A percentile compares a stretch with the other conserved stretches of the same genome.
Evolutionary conservation across 2,329 filamentous ascomycete species (phyloP).

Genomic region (Paramyrothecium sp.): DNA sequence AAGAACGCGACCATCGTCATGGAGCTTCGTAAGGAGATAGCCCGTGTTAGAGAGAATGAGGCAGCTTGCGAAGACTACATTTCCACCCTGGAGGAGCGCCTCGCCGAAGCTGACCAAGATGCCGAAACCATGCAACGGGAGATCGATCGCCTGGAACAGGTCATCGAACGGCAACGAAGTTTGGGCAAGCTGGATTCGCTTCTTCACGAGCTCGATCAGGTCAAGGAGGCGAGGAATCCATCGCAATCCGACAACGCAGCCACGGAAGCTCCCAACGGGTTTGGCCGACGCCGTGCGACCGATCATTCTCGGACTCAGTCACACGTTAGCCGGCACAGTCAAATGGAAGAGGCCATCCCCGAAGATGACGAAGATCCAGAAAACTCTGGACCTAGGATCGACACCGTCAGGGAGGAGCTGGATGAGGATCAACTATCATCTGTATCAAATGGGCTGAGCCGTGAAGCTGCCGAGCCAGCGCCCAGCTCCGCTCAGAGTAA

Average conservation of each 20-base stretch:
- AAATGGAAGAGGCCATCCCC: slow-evolving; percentile 53
- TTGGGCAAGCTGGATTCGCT: slow-evolving; percentile 92
- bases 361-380: slow-evolving; percentile 49
- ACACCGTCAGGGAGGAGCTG: slow-evolving; percentile 31
- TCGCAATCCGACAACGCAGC: slow-evolving; percentile 21
- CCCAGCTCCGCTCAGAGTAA: slow-evolving; percentile 77
- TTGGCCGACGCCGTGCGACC: slow-evolving; percentile 39
- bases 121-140: slow-evolving; percentile 96
- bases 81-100: slow-evolving; percentile 88
- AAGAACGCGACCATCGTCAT: slow-evolving; percentile 82
- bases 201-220: slow-evolving; percentile 82
- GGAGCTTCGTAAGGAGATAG: slow-evolving; percentile 88
- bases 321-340: slow-evolving; percentile 51
- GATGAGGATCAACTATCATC: slow-evolving; percentile 16
- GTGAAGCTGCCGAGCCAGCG: slow-evolving; percentile 28
- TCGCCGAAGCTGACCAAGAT: slow-evolving; percentile 95
- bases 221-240: slow-evolving; percentile 55
- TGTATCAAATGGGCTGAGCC: slow-evolving; percentile 11
- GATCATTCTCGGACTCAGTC: slow-evolving; percentile 56
- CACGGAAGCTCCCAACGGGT: slow-evolving; percentile 34
- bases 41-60: slow-evolving; percentile 86
- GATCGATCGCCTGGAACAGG: slow-evolving; percentile 88
- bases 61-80: slow-evolving; percentile 93
- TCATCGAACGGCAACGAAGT: slow-evolving; percentile 91
- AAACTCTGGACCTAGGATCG: slow-evolving; percentile 18